Conservation (phyloP, 1,284 basidiomycete genomes). For the Singerocomus inundabilis region DNA sequence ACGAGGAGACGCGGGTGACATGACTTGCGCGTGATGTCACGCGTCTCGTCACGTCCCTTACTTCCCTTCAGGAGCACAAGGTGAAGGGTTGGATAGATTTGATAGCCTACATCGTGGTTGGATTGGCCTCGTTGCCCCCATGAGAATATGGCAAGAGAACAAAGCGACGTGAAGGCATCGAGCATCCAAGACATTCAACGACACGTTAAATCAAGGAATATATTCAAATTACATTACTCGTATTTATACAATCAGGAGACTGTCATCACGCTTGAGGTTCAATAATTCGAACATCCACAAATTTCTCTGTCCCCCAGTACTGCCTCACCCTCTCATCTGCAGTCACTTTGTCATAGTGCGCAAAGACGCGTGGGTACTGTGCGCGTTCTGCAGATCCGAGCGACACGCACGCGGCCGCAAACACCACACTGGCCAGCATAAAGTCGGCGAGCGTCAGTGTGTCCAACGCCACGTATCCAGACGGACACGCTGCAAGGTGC, state of each 20-base stretch:
- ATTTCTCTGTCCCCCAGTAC: slow-evolving; percentile 19
- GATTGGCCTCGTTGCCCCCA: no score
- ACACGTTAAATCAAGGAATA: no score
- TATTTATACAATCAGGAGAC: not conserved
- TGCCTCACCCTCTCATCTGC: slow-evolving; percentile 44
- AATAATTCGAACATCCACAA: slow-evolving; percentile 11
- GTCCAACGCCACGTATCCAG: slow-evolving; percentile 49
- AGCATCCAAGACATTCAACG: no score
- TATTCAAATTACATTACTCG: no score
- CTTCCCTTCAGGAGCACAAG: no score
- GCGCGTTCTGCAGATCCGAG: slow-evolving; percentile 41
- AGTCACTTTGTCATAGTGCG: slow-evolving; percentile 50
- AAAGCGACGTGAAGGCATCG: no score
- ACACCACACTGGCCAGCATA: slow-evolving; percentile 42
- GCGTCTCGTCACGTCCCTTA: slow-evolving; percentile 5
- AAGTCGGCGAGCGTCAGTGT: slow-evolving; percentile 63
- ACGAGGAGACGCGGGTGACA: not conserved
- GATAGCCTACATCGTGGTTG: no score
- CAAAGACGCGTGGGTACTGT: slow-evolving; percentile 47
- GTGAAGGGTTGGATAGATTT: no score
- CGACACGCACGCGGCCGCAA: slow-evolving; percentile 25
- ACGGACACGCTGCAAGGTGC: slow-evolving; percentile 46
- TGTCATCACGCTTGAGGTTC: slow-evolving; percentile 1
- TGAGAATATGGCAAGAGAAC: no score
- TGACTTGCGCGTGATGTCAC: not conserved